Evolutionary conservation across 2,329 filamentous ascomycete species (phyloP), one percentile per base, ranked within the genome.

Genomic region (Fusarium keratoplasticum): DNA sequence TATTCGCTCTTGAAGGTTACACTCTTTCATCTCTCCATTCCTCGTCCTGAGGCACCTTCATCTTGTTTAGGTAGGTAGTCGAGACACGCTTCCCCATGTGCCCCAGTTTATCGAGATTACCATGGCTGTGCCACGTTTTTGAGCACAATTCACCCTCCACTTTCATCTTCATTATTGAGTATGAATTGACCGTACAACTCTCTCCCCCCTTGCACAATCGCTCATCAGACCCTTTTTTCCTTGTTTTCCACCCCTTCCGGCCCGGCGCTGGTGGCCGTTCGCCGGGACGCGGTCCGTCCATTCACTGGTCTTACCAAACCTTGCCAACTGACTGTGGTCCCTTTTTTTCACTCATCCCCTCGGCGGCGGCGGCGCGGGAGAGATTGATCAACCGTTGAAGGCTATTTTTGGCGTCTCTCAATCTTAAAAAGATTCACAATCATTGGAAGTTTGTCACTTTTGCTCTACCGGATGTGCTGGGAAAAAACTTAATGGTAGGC

Each of bases 401-500:
- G 27, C 71, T 74, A 74, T 74, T 74, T 74, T 74, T 74, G 71
- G 72, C 60, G 60, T 58, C 64, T 42, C 4, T 63, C 71, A 74
- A 74, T 74, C 68, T 74, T 74, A 74, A 74, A 74, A 61, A 33
- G 42, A 68, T 59, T 44, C 58, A 33, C 52, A 55, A 29, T 33
- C 66, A 69, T 73, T 63, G 65, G 71, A 35, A 59, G 47, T 35
- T 7, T 18, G 27, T 29, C 27, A n/a, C 5, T 20, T 14, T 31
- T 55, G 25, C 44, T 50, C 25, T 50, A 29, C 44, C 44, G 44
- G 44, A 50, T 50, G 25, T 31, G 47, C 47, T 52, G 25, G 47
- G 47, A 13, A 7, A 29, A 52, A 31, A 20, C 22, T 58, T 10
- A 36, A 38, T n/a, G 31, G 55, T 58, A 36, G 22, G 31, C 52